These are phyloP conservation scores for Geotrichum fermentans DNA, from an alignment of 1,139 yeast genomes.

Conservation along the genomic window DNA sequence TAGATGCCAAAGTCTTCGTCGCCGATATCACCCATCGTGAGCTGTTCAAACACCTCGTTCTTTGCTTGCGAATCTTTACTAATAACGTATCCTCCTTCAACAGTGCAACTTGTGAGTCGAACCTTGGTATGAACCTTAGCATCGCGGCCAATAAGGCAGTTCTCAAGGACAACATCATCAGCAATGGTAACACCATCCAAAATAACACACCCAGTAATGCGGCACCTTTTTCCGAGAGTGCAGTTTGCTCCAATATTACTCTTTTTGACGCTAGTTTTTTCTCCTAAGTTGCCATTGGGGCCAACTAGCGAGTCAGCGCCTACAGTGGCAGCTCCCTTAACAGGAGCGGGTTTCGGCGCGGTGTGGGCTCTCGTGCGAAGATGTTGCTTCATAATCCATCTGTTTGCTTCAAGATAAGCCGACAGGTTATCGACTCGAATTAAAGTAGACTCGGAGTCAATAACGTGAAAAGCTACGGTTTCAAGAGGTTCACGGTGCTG, in stretches of 20 bases:
- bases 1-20: slow-evolving; percentile 34
- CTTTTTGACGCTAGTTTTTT: slow-evolving; percentile 77
- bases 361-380: slow-evolving; percentile 29
- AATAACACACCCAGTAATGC: slow-evolving; percentile 79
- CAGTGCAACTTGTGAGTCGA: slow-evolving; percentile 59
- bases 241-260: slow-evolving; percentile 78
- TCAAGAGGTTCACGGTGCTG: slow-evolving; percentile 58
- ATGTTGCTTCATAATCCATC: slow-evolving; percentile 60
- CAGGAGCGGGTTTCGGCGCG: slow-evolving; percentile 40
- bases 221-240: slow-evolving; percentile 76
- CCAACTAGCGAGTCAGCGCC: slow-evolving; percentile 86
- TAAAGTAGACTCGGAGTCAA: slow-evolving; percentile 52
- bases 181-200: slow-evolving; percentile 67
- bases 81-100: slow-evolving; percentile 65
- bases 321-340: slow-evolving; percentile 66
- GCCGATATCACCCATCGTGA: slow-evolving; percentile 27
- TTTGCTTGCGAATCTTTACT: slow-evolving; percentile 54
- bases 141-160: slow-evolving; percentile 74
- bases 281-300: slow-evolving; percentile 49
- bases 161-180: slow-evolving; percentile 71
- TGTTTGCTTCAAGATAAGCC: slow-evolving; percentile 87
- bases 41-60: slow-evolving; percentile 67
- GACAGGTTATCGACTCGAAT: slow-evolving; percentile 72
- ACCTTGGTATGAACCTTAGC: slow-evolving; percentile 49
- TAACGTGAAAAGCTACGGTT: slow-evolving; percentile 52